Percentiles rank a stretch among this genome's conserved stretches.
phyloP scores from a whole-genome alignment of 768 basidiomycete genomes.

The Xerocomellus dryophilus region DNA sequence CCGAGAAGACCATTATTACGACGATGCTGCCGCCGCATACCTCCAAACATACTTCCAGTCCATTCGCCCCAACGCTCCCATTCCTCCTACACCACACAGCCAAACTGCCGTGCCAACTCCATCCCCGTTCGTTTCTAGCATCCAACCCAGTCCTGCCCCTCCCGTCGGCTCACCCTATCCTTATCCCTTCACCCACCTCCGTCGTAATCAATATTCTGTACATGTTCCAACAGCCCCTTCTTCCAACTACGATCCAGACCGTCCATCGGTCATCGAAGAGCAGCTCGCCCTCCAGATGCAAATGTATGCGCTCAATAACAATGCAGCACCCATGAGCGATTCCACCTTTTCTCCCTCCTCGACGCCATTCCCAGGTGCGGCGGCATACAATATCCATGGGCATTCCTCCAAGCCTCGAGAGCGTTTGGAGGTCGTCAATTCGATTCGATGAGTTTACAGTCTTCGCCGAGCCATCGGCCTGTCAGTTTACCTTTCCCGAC shows the following conservation, averaged over 20 bases:
- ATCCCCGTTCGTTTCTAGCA: conserved; percentile 57
- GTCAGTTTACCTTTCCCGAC: conserved; percentile 48
- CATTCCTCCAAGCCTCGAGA: conserved; percentile 58
- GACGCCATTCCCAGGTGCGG: conserved; percentile 62
- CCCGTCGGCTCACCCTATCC: conserved; percentile 76
- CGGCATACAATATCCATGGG: conserved; percentile 69
- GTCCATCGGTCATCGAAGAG: conserved; percentile 55
- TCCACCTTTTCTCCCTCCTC: conserved; percentile 75
- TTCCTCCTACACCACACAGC: conserved; percentile 76
- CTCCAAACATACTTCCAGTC: conserved; percentile 57
- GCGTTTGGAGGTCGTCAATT: conserved; percentile 45
- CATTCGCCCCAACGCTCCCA: conserved; percentile 67
- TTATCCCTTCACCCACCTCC: conserved; percentile 72
- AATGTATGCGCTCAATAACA: conserved; percentile 70
- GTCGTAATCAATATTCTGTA: conserved; percentile 44
- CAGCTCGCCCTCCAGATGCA: conserved; percentile 77
- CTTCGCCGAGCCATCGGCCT: conserved; percentile 34
- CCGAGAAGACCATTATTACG: conserved; percentile 60
- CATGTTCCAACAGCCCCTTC: conserved; percentile 42
- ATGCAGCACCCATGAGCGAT: conserved; percentile 53
- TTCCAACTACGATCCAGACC: conserved; percentile 40
- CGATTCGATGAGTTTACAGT: conserved; percentile 56
- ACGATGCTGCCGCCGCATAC: conserved; percentile 59
- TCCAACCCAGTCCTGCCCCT: conserved; percentile 51
- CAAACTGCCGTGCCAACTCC: conserved; percentile 74